Evolutionary conservation across 768 basidiomycete species (phyloP), one percentile per base, ranked within the genome.

Genomic region (Phlebiopsis flavidoalba): DNA sequence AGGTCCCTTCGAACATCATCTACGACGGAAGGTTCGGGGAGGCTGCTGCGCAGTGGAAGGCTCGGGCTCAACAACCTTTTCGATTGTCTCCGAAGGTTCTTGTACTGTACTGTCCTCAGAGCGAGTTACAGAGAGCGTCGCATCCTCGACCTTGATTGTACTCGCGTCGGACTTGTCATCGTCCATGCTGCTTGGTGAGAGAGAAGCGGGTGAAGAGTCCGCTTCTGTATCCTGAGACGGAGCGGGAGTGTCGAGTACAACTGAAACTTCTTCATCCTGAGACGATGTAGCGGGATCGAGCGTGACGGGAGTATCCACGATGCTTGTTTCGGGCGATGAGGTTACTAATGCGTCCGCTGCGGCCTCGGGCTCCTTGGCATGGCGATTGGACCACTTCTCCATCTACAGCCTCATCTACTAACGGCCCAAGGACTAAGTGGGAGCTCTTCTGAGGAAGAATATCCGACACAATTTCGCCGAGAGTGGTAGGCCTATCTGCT

Each of bases 391-490:
- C 40, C 12, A 43, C 40, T 17, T 10, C 40, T 17, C 17, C 12
- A 2, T 43, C 40, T 43, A 43, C 40, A 17, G 2, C 17, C 12
- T 43, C 17, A 17, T 17, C 12, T 12, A 43, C 40, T 8, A 17
- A 17, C 3, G 40, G 40, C 11, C 10, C 40, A 12, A 17, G 40
- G 17, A 35, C 15, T 17, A 48, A 6, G 54, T 15, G 3, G n/a
- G 48, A 33, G 15, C 35, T 31, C 35, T 36, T 57, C 15, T 35
- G 63, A 33, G 57, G 63, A 5, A 61, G 45, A 21, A 65, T 45
- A 31, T 67, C 66, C 11, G 66, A 67, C 12, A 64, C 66, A 52
- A 58, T 60, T n/a, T 46, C 66, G 64, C 14, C 62, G 60, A 17
- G 35, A 17, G 35, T 46, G 31, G 43, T 31, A 0, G 49, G 46